These are phyloP conservation scores for Cylindrodendrum hubeiense DNA, from an alignment of 2,329 filamentous ascomycete genomes.

Conservation along the genomic window DNA sequence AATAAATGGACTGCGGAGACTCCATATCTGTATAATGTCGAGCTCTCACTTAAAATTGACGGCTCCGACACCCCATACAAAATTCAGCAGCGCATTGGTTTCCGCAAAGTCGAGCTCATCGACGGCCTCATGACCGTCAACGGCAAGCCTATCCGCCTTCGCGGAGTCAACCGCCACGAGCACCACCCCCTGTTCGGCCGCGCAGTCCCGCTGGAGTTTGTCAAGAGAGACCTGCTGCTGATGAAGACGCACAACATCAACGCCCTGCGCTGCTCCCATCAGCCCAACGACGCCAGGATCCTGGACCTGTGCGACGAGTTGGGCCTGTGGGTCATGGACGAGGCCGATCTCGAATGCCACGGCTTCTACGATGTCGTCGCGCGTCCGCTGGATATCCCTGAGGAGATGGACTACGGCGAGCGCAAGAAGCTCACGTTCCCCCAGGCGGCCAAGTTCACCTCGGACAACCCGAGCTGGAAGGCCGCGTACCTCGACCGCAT, in stretches of 20 bases:
- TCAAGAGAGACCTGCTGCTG: slow-evolving; percentile 70
- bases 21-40: slow-evolving; percentile 70
- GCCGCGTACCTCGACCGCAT: slow-evolving; percentile 77
- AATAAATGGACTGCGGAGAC: slow-evolving; percentile 77
- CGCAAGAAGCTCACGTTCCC: slow-evolving; percentile 68
- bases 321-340: slow-evolving; percentile 71
- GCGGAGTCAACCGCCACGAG: slow-evolving; percentile 74
- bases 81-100: slow-evolving; percentile 68
- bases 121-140: slow-evolving; percentile 75
- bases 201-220: slow-evolving; percentile 71
- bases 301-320: slow-evolving; percentile 74
- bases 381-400: slow-evolving; percentile 63
- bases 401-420: slow-evolving; percentile 70
- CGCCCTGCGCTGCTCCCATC: slow-evolving; percentile 76
- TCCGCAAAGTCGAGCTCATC: slow-evolving; percentile 73
- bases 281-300: slow-evolving; percentile 72
- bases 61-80: slow-evolving; percentile 54
- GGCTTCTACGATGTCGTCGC: slow-evolving; percentile 65
- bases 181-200: slow-evolving; percentile 75
- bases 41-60: slow-evolving; percentile 63
- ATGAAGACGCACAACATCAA: slow-evolving; percentile 82
- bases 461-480: slow-evolving; percentile 71
- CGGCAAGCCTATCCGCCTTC: slow-evolving; percentile 70
- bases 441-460: slow-evolving; percentile 68
- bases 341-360: slow-evolving; percentile 66